These are phyloP conservation scores for Aureobasidium musti DNA, from an alignment of 2,329 filamentous ascomycete genomes.

Conservation along the genomic window DNA sequence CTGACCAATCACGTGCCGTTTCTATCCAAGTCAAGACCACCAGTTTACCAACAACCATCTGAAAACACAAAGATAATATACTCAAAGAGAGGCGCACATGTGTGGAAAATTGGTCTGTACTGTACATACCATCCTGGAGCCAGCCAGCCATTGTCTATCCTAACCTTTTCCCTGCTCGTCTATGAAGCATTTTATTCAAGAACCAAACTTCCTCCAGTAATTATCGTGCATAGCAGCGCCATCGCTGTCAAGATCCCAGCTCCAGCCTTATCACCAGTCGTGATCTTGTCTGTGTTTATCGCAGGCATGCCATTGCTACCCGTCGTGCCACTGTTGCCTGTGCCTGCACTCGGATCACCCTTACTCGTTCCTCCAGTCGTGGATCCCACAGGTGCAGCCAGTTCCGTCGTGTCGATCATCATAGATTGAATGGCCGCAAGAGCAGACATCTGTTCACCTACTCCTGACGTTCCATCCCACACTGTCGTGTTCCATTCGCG, in stretches of 20 bases:
- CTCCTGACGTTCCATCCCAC: constrained; percentile 51
- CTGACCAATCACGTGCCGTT: neutral
- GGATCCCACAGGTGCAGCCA: constrained; percentile 47
- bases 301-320: constrained; percentile 10
- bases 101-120: neutral
- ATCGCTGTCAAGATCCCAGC: constrained; percentile 66
- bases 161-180: neutral
- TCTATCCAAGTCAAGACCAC: neutral
- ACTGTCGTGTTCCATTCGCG: constrained; percentile 45
- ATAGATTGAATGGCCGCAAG: constrained; percentile 52
- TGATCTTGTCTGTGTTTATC: constrained; percentile 45
- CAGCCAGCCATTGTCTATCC: constrained; percentile 5
- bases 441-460: constrained; percentile 59
- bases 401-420: constrained; percentile 43
- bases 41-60: neutral
- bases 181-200: neutral
- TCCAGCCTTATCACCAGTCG: constrained; percentile 64
- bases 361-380: constrained; percentile 53
- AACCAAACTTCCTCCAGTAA: constrained; percentile 41
- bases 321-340: constrained; percentile 38
- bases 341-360: constrained; percentile 50
- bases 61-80: neutral
- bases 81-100: neutral
- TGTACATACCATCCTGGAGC: constrained; percentile 25
- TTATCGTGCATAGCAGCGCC: constrained; percentile 57